Evolutionary conservation across 306 rosid genomes (phyloP).

Genomic region (Trifolium fragiferum): DNA sequence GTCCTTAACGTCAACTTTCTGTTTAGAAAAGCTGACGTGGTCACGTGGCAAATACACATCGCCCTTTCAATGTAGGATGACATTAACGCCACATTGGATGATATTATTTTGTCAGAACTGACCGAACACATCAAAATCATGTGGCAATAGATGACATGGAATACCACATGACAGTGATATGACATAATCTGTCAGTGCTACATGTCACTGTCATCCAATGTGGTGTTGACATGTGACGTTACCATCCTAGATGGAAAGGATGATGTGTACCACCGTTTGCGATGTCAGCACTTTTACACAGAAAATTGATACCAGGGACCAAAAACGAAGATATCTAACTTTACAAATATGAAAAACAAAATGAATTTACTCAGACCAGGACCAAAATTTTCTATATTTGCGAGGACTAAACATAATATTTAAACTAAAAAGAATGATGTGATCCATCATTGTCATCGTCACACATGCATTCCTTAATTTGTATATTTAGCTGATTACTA

Average conservation of each 20-base stretch:
- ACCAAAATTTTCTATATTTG: no score
- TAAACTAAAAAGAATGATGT: neutral
- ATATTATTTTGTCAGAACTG: neutral
- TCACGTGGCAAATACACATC: no score
- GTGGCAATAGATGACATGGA: neutral
- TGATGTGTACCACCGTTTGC: neutral
- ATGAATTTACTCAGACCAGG: no score
- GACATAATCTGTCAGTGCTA: neutral
- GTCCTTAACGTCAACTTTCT: neutral
- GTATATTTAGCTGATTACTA: neutral
- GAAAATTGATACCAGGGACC: neutral
- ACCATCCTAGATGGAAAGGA: neutral
- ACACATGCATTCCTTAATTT: neutral
- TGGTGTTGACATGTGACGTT: neutral
- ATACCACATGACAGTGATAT: neutral
- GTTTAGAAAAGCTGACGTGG: no score
- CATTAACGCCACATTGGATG: neutral
- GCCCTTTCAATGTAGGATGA: neutral
- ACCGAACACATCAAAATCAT: no score
- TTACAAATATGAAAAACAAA: no score
- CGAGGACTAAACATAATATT: no score
- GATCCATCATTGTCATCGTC: slow-evolving; percentile 28
- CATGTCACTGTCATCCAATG: neutral
- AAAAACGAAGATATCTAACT: no score
- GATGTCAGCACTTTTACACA: neutral